These are phyloP conservation scores for Phaffia rhodozyma DNA, from an alignment of 1,284 basidiomycete species.

Conservation along the genomic window DNA sequence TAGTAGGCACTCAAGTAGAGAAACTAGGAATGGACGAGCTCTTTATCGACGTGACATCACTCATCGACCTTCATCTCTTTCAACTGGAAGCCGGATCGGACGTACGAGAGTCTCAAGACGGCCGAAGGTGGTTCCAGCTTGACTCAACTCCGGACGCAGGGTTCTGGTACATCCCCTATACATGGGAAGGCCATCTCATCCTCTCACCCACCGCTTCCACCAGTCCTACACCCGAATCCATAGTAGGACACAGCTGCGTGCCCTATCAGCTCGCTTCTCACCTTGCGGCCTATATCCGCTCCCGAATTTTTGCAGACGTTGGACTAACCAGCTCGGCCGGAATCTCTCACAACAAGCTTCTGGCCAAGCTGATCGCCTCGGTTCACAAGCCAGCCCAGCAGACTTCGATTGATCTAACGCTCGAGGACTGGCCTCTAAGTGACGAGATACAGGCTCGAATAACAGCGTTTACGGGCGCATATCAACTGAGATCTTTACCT, in stretches of 20 bases:
- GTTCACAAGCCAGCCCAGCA: conserved; percentile 34
- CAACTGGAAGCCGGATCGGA: conserved; percentile 1
- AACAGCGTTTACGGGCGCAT: conserved; percentile 25
- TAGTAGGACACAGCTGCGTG: conserved; percentile 16
- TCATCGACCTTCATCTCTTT: conserved; percentile 27
- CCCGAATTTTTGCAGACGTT: conserved; percentile 26
- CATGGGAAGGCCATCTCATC: conserved; percentile 15
- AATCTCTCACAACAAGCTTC: conserved; percentile 29
- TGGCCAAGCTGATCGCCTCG: conserved; percentile 31
- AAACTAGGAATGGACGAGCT: conserved; percentile 37
- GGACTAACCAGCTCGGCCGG: conserved; percentile 33
- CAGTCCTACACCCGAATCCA: background rate
- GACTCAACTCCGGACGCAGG: conserved; percentile 2
- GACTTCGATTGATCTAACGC: conserved; percentile 20
- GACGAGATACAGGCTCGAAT: conserved; percentile 16
- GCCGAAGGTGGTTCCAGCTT: conserved; percentile 2
- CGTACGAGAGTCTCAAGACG: background rate
- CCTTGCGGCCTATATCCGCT: conserved; percentile 28
- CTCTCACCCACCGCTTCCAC: background rate
- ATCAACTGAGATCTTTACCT: conserved; percentile 24
- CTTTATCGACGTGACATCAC: conserved; percentile 32
- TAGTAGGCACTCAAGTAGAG: conserved; percentile 28
- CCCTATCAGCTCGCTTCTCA: conserved; percentile 26
- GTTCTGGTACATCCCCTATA: conserved; percentile 23
- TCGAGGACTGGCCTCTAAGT: conserved; percentile 16